A percentile compares a stretch with the other conserved stretches of the same genome.
These are phyloP conservation scores for Cystobasidium onofrii DNA, from an alignment of 768 basidiomycete genomes.

Conservation along the genomic window DNA sequence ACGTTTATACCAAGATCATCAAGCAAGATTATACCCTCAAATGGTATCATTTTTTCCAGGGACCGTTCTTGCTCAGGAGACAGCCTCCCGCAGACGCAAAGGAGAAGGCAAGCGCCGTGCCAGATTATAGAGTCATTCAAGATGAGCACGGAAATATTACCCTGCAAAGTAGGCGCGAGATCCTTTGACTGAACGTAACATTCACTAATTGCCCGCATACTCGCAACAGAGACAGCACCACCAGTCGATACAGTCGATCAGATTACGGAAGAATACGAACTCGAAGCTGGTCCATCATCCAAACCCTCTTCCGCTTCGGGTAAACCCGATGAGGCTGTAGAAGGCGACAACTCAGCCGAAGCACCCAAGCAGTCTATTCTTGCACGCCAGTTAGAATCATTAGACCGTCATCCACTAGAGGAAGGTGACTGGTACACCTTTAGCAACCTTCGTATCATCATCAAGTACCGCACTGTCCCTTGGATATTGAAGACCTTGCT, in stretches of 20 bases:
- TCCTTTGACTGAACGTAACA: not conserved
- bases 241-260: too few species aligned
- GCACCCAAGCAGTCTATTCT: constrained; percentile 14
- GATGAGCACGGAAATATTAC: not conserved
- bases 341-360: constrained; percentile 25
- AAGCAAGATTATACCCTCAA: constrained; percentile 47
- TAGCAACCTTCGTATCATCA: constrained; percentile 46
- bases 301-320: too few species aligned
- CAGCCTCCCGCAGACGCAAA: constrained; percentile 45
- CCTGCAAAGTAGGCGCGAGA: not conserved
- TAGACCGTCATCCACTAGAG: constrained; percentile 41
- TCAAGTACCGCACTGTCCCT: constrained; percentile 43
- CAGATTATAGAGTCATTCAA: constrained; percentile 44
- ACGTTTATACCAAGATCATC: constrained; percentile 47
- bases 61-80: constrained; percentile 47
- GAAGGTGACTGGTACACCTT: constrained; percentile 45
- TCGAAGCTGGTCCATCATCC: too few species aligned
- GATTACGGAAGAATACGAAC: too few species aligned
- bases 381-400: constrained; percentile 39
- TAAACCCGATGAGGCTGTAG: too few species aligned
- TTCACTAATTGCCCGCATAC: too few species aligned
- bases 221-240: too few species aligned
- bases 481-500: too few species aligned
- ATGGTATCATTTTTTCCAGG: constrained; percentile 45
- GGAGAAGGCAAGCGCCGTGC: constrained; percentile 38